phyloP scores from a whole-genome alignment of 2,329 filamentous ascomycete genomes.

The Ilyonectria sp. region DNA sequence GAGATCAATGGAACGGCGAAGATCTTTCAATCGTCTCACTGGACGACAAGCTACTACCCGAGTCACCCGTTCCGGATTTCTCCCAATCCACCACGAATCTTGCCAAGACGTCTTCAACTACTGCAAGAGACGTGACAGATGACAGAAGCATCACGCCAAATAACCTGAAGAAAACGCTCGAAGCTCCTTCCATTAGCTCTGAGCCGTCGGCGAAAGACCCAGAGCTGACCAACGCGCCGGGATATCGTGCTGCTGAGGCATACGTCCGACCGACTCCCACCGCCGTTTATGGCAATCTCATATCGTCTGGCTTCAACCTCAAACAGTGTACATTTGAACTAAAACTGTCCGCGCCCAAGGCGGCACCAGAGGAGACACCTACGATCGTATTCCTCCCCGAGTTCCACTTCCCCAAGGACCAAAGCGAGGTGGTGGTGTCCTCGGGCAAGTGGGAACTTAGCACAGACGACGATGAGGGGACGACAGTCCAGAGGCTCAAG shows the following conservation, averaged over 20 bases:
- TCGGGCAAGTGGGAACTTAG: constrained; percentile 93
- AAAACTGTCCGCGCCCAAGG: constrained; percentile 72
- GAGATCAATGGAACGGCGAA: constrained; percentile 98
- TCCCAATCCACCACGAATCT: constrained; percentile 63
- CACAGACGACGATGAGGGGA: constrained; percentile 78
- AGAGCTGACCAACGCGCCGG: constrained; percentile 74
- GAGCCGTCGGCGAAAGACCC: constrained; percentile 66
- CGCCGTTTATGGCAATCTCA: constrained; percentile 79
- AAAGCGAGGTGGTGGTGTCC: constrained; percentile 80
- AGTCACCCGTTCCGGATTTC: constrained; percentile 64
- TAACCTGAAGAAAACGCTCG: constrained; percentile 83
- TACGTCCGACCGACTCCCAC: constrained; percentile 90
- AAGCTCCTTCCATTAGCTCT: constrained; percentile 76
- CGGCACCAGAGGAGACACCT: constrained; percentile 74
- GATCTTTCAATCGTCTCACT: constrained; percentile 91
- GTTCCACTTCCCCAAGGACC: constrained; percentile 88
- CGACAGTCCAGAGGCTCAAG: constrained; percentile 80
- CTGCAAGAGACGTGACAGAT: constrained; percentile 61
- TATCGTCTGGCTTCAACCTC: constrained; percentile 85
- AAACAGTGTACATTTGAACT: constrained; percentile 84
- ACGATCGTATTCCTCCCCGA: constrained; percentile 91
- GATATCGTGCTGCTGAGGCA: constrained; percentile 92
- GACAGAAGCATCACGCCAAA: constrained; percentile 77
- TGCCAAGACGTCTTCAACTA: constrained; percentile 40
- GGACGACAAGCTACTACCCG: constrained; percentile 80